These are phyloP conservation scores for Phytophthora podocarpi DNA, from an alignment of 352 stramenopile genomes.

Conservation along the genomic window DNA sequence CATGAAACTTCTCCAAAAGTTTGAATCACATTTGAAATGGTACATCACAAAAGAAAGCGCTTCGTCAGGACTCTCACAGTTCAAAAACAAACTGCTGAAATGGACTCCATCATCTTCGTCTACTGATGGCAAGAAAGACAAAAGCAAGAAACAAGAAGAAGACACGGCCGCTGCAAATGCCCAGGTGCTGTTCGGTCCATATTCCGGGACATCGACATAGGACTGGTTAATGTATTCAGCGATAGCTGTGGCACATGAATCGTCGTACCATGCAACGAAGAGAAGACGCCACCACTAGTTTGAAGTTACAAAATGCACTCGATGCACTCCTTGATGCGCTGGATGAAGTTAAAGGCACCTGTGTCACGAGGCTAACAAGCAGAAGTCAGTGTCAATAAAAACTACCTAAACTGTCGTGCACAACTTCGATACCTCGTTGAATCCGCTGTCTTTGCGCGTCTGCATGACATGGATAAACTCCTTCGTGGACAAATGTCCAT, in stretches of 20 bases:
- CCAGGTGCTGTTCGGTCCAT: slow-evolving; percentile 81
- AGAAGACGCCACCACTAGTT: neutral
- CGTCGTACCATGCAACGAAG: slow-evolving; percentile 18
- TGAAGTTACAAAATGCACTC: slow-evolving; percentile 44
- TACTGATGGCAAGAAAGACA: slow-evolving; percentile 62
- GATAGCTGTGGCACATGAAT: neutral
- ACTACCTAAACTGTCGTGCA: neutral
- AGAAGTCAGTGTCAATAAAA: slow-evolving; percentile 1
- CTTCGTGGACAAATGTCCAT: slow-evolving; percentile 76
- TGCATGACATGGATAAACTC: slow-evolving; percentile 90
- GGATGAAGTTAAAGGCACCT: slow-evolving; percentile 71
- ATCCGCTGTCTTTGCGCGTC: slow-evolving; percentile 82
- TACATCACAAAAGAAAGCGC: slow-evolving; percentile 83
- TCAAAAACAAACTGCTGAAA: slow-evolving; percentile 88
- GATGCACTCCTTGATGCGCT: slow-evolving; percentile 70
- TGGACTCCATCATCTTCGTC: slow-evolving; percentile 59
- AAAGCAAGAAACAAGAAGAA: slow-evolving; percentile 62
- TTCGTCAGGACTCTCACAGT: slow-evolving; percentile 81
- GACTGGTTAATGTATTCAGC: neutral
- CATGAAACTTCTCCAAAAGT: slow-evolving; percentile 84
- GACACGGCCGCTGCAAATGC: slow-evolving; percentile 61
- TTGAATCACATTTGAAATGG: slow-evolving; percentile 86
- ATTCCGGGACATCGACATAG: slow-evolving; percentile 51
- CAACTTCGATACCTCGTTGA: slow-evolving; percentile 65
- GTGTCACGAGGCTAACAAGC: slow-evolving; percentile 69